phyloP scores from a whole-genome alignment of 176 grass and related monocot species.

The Paspalum vaginatum region DNA sequence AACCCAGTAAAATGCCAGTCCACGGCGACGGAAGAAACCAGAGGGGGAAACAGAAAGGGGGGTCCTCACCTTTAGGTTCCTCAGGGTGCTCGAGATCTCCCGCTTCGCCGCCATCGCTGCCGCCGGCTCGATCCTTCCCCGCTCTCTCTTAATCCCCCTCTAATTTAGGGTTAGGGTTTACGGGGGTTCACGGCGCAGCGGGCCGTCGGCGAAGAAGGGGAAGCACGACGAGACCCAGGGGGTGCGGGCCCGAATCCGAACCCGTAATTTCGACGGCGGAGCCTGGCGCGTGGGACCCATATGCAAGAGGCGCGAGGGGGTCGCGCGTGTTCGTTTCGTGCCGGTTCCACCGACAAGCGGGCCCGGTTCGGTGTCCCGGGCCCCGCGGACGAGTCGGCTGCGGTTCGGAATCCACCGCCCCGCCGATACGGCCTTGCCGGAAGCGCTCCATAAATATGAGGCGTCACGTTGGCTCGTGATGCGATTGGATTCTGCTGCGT shows the following conservation, averaged over 20 bases:
- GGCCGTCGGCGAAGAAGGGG: background rate
- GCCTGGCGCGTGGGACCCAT: background rate
- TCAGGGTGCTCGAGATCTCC: slow-evolving; percentile 88
- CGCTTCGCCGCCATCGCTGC: slow-evolving; percentile 69
- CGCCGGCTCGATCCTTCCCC: background rate
- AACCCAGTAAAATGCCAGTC: background rate
- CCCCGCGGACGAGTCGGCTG: background rate
- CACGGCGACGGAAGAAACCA: background rate
- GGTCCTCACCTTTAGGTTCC: slow-evolving; percentile 68
- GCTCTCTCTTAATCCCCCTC: background rate
- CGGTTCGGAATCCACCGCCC: slow-evolving; percentile 1
- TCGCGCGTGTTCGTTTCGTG: background rate
- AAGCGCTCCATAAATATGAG: background rate
- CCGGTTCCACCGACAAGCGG: background rate
- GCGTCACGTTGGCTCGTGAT: background rate
- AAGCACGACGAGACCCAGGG: background rate
- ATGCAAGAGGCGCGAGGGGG: background rate
- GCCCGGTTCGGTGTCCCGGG: background rate
- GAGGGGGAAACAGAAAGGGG: background rate
- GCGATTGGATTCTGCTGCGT: background rate
- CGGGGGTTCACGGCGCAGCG: background rate
- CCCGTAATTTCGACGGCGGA: background rate
- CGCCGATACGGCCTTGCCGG: background rate
- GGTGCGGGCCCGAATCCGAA: background rate
- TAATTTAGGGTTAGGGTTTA: slow-evolving; percentile 50